Percentiles rank a stretch among this genome's conserved stretches.
These are phyloP conservation scores for Cercospora citrullina DNA, from an alignment of 2,329 filamentous ascomycete genomes.

Conservation along the genomic window DNA sequence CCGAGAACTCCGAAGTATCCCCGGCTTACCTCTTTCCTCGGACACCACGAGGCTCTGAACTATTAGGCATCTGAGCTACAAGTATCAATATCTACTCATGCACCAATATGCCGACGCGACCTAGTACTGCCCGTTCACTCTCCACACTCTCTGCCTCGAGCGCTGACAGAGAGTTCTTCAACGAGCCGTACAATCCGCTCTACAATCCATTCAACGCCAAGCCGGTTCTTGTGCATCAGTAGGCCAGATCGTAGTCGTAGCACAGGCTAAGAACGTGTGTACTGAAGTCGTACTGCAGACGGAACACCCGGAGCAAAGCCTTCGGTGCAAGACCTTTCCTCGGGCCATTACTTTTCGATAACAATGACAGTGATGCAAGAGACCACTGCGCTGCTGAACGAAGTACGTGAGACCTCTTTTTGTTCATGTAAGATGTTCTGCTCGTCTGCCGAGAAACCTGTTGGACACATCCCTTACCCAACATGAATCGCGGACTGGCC, in stretches of 20 bases:
- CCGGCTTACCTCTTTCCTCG: neutral
- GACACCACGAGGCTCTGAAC: neutral
- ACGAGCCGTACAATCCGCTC: slow-evolving; percentile 51
- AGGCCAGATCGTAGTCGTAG: slow-evolving; percentile 26
- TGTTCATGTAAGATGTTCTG: neutral
- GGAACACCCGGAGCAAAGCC: slow-evolving; percentile 46
- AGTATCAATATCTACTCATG: neutral
- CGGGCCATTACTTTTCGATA: slow-evolving; percentile 71
- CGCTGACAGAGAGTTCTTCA: slow-evolving; percentile 33
- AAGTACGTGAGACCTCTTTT: slow-evolving; percentile 43
- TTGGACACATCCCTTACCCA: neutral
- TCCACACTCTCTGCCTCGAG: slow-evolving; percentile 21
- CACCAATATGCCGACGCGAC: neutral
- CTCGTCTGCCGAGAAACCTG: too few species aligned
- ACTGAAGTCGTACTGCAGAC: slow-evolving; percentile 30
- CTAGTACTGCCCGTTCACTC: neutral
- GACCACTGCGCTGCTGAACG: slow-evolving; percentile 80
- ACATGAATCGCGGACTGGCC: neutral
- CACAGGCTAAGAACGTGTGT: neutral
- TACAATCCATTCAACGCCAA: slow-evolving; percentile 52
- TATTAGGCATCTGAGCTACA: neutral
- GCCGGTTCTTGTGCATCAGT: slow-evolving; percentile 54
- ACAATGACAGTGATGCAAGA: slow-evolving; percentile 70
- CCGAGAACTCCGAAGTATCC: slow-evolving; percentile 4
- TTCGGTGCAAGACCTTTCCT: slow-evolving; percentile 65